phyloP scores from a whole-genome alignment of 148 eudicot species.

The Heliamphora exappendiculata region DNA sequence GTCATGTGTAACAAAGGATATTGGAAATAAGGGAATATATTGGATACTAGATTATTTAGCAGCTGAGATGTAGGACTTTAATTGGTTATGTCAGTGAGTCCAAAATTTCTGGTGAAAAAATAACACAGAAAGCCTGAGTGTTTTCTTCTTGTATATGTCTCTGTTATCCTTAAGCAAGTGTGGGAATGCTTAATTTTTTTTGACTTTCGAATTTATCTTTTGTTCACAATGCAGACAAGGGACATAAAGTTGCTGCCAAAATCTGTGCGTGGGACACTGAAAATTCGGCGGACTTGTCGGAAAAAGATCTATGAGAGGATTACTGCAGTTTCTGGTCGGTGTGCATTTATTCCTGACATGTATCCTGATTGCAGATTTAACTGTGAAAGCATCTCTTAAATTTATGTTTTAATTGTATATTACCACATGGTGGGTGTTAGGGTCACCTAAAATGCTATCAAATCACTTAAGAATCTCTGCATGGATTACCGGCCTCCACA shows the following conservation, averaged over 20 bases:
- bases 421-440: no score
- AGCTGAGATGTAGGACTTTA: no score
- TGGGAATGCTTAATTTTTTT: not conserved
- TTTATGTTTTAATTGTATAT: not conserved
- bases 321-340: slow-evolving; percentile 58
- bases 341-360: not conserved
- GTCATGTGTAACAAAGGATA: no score
- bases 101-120: no score
- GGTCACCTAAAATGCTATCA: no score
- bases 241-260: slow-evolving; percentile 68
- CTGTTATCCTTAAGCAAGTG: not conserved
- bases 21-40: no score
- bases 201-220: slow-evolving; percentile 1
- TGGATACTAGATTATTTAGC: no score
- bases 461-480: no score
- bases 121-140: no score
- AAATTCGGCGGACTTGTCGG: slow-evolving; percentile 63
- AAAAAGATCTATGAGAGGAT: slow-evolving; percentile 80
- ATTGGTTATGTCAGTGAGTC: no score
- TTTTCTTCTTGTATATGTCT: not conserved
- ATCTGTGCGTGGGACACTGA: slow-evolving; percentile 39
- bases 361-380: not conserved
- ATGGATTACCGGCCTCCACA: no score
- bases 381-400: not conserved
- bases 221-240: slow-evolving; percentile 50